A percentile compares a stretch with the other conserved stretches of the same genome.
Conservation (phyloP, 768 basidiomycete genomes). For the Termitomyces sp. region DNA sequence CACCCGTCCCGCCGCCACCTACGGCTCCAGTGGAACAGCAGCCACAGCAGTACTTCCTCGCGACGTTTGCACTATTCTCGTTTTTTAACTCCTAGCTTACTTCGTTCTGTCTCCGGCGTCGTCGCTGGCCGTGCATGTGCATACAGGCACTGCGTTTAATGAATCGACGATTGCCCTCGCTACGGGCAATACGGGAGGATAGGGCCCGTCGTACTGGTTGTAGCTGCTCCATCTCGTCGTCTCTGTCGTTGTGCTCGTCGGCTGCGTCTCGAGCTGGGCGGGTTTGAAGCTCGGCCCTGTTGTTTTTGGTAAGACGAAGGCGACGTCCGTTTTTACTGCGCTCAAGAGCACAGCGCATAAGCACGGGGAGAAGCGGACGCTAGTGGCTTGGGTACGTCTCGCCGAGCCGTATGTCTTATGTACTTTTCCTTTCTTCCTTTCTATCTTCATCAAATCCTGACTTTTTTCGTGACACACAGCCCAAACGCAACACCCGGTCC, state of each 20-base stretch:
- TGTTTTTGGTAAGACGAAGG: too few relatives aligned
- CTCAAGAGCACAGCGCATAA: not conserved
- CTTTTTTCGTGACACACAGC: not conserved
- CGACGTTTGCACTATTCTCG: slow-evolving; percentile 78
- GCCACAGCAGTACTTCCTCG: slow-evolving; percentile 65
- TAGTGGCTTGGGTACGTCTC: slow-evolving; percentile 21
- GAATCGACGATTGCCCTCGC: slow-evolving; percentile 17
- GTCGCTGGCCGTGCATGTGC: slow-evolving; percentile 33
- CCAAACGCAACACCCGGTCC: slow-evolving; percentile 13
- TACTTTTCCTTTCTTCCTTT: slow-evolving; percentile 7
- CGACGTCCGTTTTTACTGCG: not conserved
- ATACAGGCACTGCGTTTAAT: slow-evolving; percentile 53
- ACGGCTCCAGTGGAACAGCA: slow-evolving; percentile 16
- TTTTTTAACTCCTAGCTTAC: slow-evolving; percentile 77
- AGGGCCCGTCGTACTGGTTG: slow-evolving; percentile 47
- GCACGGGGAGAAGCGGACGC: slow-evolving; percentile 6
- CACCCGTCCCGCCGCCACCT: slow-evolving; percentile 19
- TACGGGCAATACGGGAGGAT: slow-evolving; percentile 17
- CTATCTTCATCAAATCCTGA: not conserved
- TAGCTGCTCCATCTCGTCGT: slow-evolving; percentile 63
- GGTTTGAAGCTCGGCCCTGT: slow-evolving; percentile 26
- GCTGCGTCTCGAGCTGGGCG: slow-evolving; percentile 36
- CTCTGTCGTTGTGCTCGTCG: slow-evolving; percentile 55
- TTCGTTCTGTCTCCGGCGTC: slow-evolving; percentile 29
- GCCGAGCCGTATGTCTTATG: slow-evolving; percentile 29